phyloP scores from a whole-genome alignment of 2,329 filamentous ascomycete genomes.

The Aspergillus sojae region DNA sequence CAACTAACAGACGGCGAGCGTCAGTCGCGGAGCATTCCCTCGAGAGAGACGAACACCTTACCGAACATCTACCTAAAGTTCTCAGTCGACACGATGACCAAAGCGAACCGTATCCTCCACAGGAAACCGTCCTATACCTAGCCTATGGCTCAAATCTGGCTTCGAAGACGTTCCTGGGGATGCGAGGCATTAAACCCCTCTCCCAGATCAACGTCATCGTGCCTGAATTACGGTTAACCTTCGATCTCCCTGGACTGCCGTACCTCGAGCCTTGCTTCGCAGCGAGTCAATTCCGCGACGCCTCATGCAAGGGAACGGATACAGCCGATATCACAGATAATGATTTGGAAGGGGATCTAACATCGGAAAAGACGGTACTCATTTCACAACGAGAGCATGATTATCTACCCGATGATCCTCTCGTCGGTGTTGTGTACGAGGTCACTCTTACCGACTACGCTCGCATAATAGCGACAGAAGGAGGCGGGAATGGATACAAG shows the following conservation, averaged over 20 bases:
- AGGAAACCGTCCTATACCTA: slow-evolving; percentile 70
- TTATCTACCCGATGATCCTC: slow-evolving; percentile 62
- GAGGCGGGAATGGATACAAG: slow-evolving; percentile 80
- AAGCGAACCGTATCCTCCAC: slow-evolving; percentile 4
- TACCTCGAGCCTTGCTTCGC: slow-evolving; percentile 93
- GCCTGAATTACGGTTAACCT: slow-evolving; percentile 75
- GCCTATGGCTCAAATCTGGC: slow-evolving; percentile 92
- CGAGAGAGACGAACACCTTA: slow-evolving; percentile 26
- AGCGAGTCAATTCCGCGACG: slow-evolving; percentile 68
- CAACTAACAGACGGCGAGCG: slow-evolving; percentile 23
- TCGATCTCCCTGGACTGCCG: slow-evolving; percentile 82
- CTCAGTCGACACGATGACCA: background rate
- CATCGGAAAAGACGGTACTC: slow-evolving; percentile 39
- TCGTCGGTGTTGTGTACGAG: slow-evolving; percentile 94
- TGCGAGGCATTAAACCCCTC: slow-evolving; percentile 77
- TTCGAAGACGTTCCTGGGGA: slow-evolving; percentile 75
- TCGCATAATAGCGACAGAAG: slow-evolving; percentile 87
- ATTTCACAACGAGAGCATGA: slow-evolving; percentile 24
- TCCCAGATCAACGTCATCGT: slow-evolving; percentile 81
- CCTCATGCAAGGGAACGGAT: slow-evolving; percentile 14
- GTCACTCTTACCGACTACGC: slow-evolving; percentile 81
- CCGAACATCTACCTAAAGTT: slow-evolving; percentile 19
- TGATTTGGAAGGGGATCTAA: slow-evolving; percentile 9
- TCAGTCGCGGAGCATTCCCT: slow-evolving; percentile 27
- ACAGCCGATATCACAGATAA: slow-evolving; percentile 12